Base-by-base conservation (phyloP, 176 grass and related monocot species). In the Stipa capillata region DNA sequence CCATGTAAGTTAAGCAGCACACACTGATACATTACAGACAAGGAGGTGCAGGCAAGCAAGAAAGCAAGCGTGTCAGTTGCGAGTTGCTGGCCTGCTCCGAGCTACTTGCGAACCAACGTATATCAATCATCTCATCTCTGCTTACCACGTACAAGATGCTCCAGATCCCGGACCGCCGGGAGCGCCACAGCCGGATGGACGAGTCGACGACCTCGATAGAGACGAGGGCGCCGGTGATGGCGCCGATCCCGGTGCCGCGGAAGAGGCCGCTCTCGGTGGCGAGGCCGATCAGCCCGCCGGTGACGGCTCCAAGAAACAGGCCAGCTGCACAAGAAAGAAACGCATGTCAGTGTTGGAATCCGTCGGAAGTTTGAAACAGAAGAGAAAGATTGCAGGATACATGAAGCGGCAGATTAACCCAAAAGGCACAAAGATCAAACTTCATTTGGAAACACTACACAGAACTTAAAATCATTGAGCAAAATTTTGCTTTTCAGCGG, bases 191-290 rank as follows among this genome's bases (percentile, higher is more conserved):
- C 17, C 89, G 69, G 65, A 96, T 85, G 45, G 89, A 92, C 39
- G 86, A 87, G 58, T 96, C 93, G 24, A 96, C 93, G 67, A 96
- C 93, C 90, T 96, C 93, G 84, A 96, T 92, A 65, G 93, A 91
- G 67, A 96, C 89, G n/a, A 96, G 87, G 9, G 90, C 93, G 7
- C 93, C 93, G 16, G 93, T 90, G 67, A 96, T 89, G 31, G 93
- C 93, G 11, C 93, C 93, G 72, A 92, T 92, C 12, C 93, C 93
- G 15, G 84, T 97, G 79, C 93, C 90, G 24, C 93, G 87, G 82
- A 97, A 92, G 2, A 97, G 88, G 0, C 93, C 93, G 72, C 93
- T 97, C 84, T 97, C 93, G 4, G 93, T 97, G 16, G 93, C 93
- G 2, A 97, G 85, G 1, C 93, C 93, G 54, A 97, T 97, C 51